Conservation (phyloP, 2,329 filamentous ascomycete species). For the Fusarium sp. region DNA sequence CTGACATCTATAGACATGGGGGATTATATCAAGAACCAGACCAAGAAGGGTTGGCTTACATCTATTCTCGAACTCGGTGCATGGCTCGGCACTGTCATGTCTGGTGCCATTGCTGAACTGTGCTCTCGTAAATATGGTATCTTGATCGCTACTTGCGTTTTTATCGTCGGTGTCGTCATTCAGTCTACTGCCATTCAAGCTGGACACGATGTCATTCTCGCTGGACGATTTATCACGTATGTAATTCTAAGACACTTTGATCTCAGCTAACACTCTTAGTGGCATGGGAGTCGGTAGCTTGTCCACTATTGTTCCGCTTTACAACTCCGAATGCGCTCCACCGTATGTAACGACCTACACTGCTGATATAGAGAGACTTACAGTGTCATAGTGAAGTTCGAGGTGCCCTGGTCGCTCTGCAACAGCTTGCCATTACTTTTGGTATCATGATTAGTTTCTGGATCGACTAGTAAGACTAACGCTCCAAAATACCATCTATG, state of each 20-base stretch:
- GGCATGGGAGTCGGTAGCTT: constrained; percentile 76
- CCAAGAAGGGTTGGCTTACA: constrained; percentile 69
- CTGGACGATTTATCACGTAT: constrained; percentile 75
- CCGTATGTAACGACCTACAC: constrained; percentile 42
- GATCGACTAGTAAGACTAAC: constrained; percentile 62
- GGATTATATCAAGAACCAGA: constrained; percentile 61
- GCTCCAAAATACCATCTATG: accelerated
- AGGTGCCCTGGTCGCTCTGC: constrained; percentile 57
- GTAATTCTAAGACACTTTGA: background rate
- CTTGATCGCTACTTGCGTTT: constrained; percentile 71
- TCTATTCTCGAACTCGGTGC: constrained; percentile 80
- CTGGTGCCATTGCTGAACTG: constrained; percentile 76
- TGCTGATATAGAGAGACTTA: background rate
- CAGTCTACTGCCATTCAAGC: constrained; percentile 70
- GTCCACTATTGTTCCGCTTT: constrained; percentile 72
- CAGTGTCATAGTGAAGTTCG: constrained; percentile 46
- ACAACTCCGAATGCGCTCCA: constrained; percentile 59
- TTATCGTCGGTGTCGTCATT: constrained; percentile 76
- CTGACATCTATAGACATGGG: constrained; percentile 60
- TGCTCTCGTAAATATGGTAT: constrained; percentile 76
- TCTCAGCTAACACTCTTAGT: constrained; percentile 31
- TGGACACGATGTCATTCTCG: constrained; percentile 71
- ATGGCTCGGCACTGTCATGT: constrained; percentile 78
- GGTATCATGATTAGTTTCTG: constrained; percentile 74
- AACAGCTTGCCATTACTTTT: constrained; percentile 67